Evolutionary conservation across 2,329 filamentous ascomycete genomes (phyloP).

Genomic region (Curvularia sp.): DNA sequence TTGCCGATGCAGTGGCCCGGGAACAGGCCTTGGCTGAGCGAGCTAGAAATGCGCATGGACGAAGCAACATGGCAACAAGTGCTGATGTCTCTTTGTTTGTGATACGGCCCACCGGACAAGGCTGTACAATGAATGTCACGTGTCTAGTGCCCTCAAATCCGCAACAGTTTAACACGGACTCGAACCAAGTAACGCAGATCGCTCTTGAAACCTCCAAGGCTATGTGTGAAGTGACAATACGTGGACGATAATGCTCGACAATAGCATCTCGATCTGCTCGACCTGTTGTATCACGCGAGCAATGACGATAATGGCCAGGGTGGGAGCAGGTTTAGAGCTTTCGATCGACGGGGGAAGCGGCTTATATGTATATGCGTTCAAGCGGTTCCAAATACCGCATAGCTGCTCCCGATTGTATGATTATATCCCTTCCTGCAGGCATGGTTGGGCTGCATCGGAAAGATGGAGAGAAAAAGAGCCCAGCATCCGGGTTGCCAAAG

Average conservation of each 20-base stretch:
- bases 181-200: background rate
- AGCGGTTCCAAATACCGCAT: background rate
- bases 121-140: background rate
- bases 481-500: conserved; percentile 13
- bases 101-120: background rate
- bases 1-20: too few relatives aligned
- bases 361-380: background rate
- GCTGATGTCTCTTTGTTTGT: background rate
- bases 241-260: background rate
- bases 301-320: background rate
- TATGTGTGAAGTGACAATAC: background rate
- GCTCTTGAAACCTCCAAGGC: too few relatives aligned
- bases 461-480: conserved; percentile 5
- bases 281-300: background rate
- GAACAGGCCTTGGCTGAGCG: too few relatives aligned
- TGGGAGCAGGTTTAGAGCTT: background rate
- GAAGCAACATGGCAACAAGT: background rate
- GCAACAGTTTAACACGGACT: background rate
- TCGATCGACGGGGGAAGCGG: background rate
- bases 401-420: background rate
- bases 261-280: background rate
- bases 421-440: background rate
- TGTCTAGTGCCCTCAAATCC: background rate
- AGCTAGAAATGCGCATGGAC: too few relatives aligned
- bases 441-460: background rate